Percentiles rank a stretch among this genome's conserved stretches.
Evolutionary conservation across 2,329 filamentous ascomycete species (phyloP).

Genomic region (Cladosporium austrohemisphaericum): DNA sequence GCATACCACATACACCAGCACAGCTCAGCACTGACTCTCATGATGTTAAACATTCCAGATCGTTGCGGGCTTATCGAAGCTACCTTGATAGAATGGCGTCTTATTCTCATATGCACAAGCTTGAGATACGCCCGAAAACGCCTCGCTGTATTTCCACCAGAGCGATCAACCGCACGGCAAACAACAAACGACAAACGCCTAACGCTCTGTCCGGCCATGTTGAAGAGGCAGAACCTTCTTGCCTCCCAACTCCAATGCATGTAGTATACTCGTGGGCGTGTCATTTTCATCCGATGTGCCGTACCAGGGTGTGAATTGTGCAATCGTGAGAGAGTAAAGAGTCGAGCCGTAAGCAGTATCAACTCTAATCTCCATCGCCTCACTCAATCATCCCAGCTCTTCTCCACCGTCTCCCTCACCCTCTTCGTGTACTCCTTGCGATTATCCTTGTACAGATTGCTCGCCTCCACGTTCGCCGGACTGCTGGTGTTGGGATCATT

Average conservation of each 20-base stretch:
- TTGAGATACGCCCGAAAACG: slow-evolving; percentile 4
- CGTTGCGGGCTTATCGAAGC: slow-evolving; percentile 6
- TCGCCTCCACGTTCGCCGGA: slow-evolving; percentile 95
- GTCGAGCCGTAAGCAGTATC: no score
- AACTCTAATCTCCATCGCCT: no score
- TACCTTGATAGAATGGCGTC: background rate
- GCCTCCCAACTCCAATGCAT: slow-evolving; percentile 1
- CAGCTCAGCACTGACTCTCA: no score
- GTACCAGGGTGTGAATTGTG: no score
- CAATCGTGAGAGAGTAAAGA: no score
- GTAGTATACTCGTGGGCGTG: background rate
- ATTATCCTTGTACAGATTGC: slow-evolving; percentile 98
- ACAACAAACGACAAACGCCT: no score
- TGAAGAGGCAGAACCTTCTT: background rate
- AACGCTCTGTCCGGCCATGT: no score
- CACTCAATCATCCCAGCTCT: slow-evolving; percentile 90
- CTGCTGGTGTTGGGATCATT: slow-evolving; percentile 99
- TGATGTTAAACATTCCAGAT: background rate
- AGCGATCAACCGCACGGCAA: background rate
- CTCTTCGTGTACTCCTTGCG: slow-evolving; percentile 93
- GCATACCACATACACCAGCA: no score
- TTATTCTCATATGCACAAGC: slow-evolving; percentile 3
- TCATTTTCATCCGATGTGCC: no score
- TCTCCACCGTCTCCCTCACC: slow-evolving; percentile 94
- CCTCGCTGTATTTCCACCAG: background rate